phyloP scores from a whole-genome alignment of 306 rosid genomes.

The Medicago ruthenica region DNA sequence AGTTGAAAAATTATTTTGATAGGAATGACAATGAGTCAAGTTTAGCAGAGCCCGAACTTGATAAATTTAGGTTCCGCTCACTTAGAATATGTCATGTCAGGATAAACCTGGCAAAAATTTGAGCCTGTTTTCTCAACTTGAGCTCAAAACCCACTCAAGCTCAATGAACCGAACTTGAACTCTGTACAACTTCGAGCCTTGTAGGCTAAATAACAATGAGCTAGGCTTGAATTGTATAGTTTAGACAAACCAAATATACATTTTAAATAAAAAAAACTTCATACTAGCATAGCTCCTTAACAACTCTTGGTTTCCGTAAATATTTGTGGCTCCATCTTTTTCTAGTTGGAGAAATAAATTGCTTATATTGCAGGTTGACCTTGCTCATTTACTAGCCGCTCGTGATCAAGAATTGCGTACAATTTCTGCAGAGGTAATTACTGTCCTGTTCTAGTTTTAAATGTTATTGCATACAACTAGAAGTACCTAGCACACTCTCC shows the following conservation, averaged over 20 bases:
- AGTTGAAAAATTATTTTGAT: conserved; percentile 4
- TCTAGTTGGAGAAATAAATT: conserved; percentile 4
- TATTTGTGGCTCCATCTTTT: background rate
- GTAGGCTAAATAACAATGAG: conserved; percentile 1
- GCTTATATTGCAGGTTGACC: conserved; percentile 83
- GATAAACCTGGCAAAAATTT: background rate
- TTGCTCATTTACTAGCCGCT: conserved; percentile 93
- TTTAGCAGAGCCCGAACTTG: background rate
- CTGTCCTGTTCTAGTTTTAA: conserved; percentile 27
- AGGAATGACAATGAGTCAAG: background rate
- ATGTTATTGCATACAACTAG: background rate
- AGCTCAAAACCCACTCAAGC: conserved; percentile 4
- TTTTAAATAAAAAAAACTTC: conserved; percentile 3
- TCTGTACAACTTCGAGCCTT: background rate
- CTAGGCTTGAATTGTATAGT: conserved; percentile 26
- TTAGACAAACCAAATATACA: conserved; percentile 4
- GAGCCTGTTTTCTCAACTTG: conserved; percentile 14
- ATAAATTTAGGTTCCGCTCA: background rate
- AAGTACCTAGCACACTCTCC: background rate
- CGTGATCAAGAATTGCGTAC: conserved; percentile 98
- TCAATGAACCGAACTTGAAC: conserved; percentile 8
- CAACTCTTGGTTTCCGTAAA: background rate
- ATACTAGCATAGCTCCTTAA: background rate
- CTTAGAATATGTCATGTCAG: conserved; percentile 9
- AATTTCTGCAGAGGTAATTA: conserved; percentile 88